phyloP scores from a whole-genome alignment of 306 rosid species.

The Notholithocarpus densiflorus region DNA sequence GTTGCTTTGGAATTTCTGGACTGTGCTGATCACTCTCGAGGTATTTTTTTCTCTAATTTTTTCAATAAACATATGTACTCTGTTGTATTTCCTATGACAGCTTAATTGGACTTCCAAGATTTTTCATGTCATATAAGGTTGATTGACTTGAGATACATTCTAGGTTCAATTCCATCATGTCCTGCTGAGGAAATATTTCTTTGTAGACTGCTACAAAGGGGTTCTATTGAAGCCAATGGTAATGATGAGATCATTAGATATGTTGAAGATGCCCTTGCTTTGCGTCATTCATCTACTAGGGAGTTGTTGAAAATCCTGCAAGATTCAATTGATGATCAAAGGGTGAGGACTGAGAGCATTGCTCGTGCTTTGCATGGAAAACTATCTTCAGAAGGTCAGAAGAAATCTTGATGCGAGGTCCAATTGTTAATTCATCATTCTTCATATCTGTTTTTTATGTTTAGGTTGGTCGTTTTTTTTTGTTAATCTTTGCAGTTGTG shows the following conservation, averaged over 20 bases:
- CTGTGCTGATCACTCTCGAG: conserved; percentile 40
- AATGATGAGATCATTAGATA: conserved; percentile 34
- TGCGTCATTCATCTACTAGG: conserved; percentile 58
- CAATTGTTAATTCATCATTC: conserved; percentile 12
- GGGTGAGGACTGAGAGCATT: conserved; percentile 43
- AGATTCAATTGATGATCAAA: conserved; percentile 50
- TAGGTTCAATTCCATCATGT: conserved; percentile 71
- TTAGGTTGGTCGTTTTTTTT: conserved; percentile 10
- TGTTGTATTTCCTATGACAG: not conserved
- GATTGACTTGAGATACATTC: conserved; percentile 34
- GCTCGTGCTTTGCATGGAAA: conserved; percentile 43
- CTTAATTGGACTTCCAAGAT: not conserved
- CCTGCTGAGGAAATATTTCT: conserved; percentile 80
- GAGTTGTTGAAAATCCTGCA: conserved; percentile 56
- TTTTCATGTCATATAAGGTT: conserved; percentile 10
- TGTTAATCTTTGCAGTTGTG: conserved; percentile 8
- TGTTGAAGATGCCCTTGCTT: conserved; percentile 67
- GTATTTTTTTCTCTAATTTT: conserved; percentile 30
- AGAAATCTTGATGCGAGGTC: conserved; percentile 23
- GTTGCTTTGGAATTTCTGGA: conserved; percentile 45
- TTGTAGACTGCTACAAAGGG: conserved; percentile 73
- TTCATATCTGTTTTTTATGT: not conserved
- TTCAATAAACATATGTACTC: not conserved
- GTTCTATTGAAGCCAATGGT: conserved; percentile 47
- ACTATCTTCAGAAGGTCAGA: conserved; percentile 70